These are phyloP conservation scores for Phytopythium delawarense DNA, from an alignment of 352 stramenopile genomes.

Conservation along the genomic window DNA sequence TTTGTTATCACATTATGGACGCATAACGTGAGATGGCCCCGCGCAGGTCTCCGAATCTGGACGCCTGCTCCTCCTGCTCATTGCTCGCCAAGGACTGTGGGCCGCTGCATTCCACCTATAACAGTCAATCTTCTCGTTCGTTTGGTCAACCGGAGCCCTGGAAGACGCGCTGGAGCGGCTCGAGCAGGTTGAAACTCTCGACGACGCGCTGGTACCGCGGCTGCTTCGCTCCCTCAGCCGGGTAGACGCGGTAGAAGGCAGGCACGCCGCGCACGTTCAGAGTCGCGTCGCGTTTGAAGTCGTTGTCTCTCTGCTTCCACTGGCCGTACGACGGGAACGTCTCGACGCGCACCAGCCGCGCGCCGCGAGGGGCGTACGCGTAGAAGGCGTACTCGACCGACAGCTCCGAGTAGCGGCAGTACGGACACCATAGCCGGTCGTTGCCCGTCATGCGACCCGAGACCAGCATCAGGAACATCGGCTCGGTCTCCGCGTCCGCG, in stretches of 20 bases:
- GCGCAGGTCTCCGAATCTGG: too few relatives aligned
- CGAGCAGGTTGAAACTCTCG: slow-evolving; percentile 3
- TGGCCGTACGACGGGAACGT: slow-evolving; percentile 51
- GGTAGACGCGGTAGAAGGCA: slow-evolving; percentile 37
- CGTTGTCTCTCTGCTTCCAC: slow-evolving; percentile 68
- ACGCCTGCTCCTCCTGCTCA: too few relatives aligned
- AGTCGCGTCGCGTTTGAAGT: slow-evolving; percentile 46
- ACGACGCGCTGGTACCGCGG: slow-evolving; percentile 4
- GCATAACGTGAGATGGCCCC: neutral
- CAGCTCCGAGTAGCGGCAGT: slow-evolving; percentile 64
- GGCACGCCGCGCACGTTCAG: slow-evolving; percentile 59
- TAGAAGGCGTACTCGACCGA: slow-evolving; percentile 75
- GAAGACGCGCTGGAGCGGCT: slow-evolving; percentile 2
- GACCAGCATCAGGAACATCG: slow-evolving; percentile 67
- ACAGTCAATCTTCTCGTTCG: too few relatives aligned
- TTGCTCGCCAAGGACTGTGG: too few relatives aligned
- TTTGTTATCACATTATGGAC: neutral
- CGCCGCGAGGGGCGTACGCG: slow-evolving; percentile 46
- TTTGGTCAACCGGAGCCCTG: neutral
- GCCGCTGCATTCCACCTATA: too few relatives aligned
- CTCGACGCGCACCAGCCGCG: slow-evolving; percentile 51
- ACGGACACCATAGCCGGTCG: slow-evolving; percentile 72
- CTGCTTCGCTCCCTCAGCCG: neutral
- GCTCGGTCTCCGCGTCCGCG: slow-evolving; percentile 20
- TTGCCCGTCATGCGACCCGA: slow-evolving; percentile 56